Evolutionary conservation across 2,329 filamentous ascomycete genomes (phyloP).

Genomic region (Sordariomycetes sp.): DNA sequence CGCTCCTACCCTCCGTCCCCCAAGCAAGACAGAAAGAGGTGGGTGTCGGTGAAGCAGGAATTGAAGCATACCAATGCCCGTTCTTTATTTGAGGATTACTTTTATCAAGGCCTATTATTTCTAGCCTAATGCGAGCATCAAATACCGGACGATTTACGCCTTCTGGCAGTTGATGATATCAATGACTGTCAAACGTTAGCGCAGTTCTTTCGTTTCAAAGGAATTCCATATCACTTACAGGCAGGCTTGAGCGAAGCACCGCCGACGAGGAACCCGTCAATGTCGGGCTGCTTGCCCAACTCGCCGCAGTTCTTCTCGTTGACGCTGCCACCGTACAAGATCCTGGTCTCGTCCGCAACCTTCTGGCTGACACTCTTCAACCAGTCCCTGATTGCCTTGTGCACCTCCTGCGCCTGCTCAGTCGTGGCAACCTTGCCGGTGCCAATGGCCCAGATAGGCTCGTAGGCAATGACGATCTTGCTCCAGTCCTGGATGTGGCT

Average conservation of each 20-base stretch:
- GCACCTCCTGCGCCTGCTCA: conserved; percentile 87
- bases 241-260: conserved; percentile 95
- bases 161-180: conserved; percentile 50
- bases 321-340: conserved; percentile 95
- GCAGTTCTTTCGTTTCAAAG: conserved; percentile 7
- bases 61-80: too few species aligned
- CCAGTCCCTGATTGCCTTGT: conserved; percentile 87
- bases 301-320: conserved; percentile 98
- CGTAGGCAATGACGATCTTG: conserved; percentile 94
- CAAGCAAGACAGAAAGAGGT: too few species aligned
- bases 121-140: neutral
- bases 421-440: conserved; percentile 89
- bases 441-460: conserved; percentile 95
- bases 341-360: conserved; percentile 77
- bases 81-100: neutral
- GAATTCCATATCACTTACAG: conserved; percentile 47
- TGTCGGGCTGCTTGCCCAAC: conserved; percentile 83
- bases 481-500: conserved; percentile 74
- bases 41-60: too few species aligned
- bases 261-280: conserved; percentile 96
- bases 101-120: neutral
- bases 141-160: conserved; percentile 24
- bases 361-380: conserved; percentile 66
- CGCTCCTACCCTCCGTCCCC: too few species aligned
- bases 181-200: conserved; percentile 31